Percentiles rank a stretch among this genome's conserved stretches.
These are phyloP conservation scores for Mayamaea pseudoterrestris DNA, from an alignment of 108 stramenopile genomes.

Conservation along the genomic window DNA sequence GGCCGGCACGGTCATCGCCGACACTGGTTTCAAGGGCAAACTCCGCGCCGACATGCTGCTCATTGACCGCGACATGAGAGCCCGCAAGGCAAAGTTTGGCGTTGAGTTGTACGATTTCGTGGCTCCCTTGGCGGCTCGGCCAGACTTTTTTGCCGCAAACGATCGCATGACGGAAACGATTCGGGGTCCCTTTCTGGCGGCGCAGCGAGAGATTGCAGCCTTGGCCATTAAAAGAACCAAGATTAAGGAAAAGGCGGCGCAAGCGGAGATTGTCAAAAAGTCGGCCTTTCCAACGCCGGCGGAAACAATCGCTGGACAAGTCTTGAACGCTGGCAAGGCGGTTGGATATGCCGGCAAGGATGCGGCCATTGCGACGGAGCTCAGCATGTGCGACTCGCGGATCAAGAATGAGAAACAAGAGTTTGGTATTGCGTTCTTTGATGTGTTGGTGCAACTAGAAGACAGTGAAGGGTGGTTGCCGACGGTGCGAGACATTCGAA, in stretches of 20 bases:
- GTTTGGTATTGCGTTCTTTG: slow-evolving; percentile 54
- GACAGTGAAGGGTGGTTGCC: slow-evolving; percentile 68
- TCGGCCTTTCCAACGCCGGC: slow-evolving; percentile 49
- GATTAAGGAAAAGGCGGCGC: slow-evolving; percentile 38
- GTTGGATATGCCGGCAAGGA: slow-evolving; percentile 44
- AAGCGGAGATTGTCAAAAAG: slow-evolving; percentile 39
- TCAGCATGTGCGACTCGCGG: slow-evolving; percentile 39
- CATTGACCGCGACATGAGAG: slow-evolving; percentile 51
- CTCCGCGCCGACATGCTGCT: slow-evolving; percentile 38
- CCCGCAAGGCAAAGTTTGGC: slow-evolving; percentile 60
- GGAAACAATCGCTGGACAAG: slow-evolving; percentile 42
- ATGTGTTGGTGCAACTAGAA: slow-evolving; percentile 46
- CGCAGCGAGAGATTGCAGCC: slow-evolving; percentile 69
- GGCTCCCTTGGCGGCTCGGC: slow-evolving; percentile 37
- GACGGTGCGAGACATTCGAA: slow-evolving; percentile 59
- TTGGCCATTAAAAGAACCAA: slow-evolving; percentile 42
- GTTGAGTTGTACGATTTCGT: slow-evolving; percentile 71
- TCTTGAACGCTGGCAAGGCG: slow-evolving; percentile 59
- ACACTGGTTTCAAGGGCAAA: no score
- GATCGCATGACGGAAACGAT: slow-evolving; percentile 50
- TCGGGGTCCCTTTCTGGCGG: slow-evolving; percentile 45
- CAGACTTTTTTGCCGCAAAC: slow-evolving; percentile 60
- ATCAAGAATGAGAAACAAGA: slow-evolving; percentile 61
- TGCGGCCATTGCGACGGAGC: slow-evolving; percentile 56
- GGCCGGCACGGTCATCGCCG: no score